These are phyloP conservation scores for Neurospora sp. DNA, from an alignment of 495 filamentous ascomycete species.

Conservation along the genomic window DNA sequence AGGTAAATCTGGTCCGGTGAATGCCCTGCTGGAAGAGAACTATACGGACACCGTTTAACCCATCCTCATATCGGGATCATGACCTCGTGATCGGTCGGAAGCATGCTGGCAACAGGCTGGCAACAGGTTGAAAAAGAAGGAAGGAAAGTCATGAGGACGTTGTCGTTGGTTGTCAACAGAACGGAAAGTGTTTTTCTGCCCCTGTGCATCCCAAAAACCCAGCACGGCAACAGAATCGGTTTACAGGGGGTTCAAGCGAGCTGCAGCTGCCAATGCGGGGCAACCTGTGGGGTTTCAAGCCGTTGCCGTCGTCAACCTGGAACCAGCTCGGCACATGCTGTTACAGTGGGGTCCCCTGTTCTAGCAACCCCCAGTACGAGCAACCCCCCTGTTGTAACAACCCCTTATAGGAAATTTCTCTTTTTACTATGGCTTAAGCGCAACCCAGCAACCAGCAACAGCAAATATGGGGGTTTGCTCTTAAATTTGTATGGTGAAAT, in stretches of 20 bases:
- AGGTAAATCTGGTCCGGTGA: background rate
- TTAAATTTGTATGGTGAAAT: too few relatives aligned
- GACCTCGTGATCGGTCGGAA: background rate
- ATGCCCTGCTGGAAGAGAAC: background rate
- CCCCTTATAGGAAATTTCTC: too few relatives aligned
- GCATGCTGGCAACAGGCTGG: background rate
- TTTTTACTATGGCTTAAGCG: too few relatives aligned
- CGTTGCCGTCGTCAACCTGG: background rate
- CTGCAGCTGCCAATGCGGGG: background rate
- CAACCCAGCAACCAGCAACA: too few relatives aligned
- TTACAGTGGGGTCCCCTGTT: too few relatives aligned
- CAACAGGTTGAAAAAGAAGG: background rate
- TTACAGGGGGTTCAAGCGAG: background rate
- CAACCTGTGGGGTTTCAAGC: background rate
- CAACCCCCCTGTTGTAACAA: too few relatives aligned
- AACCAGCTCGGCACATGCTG: background rate
- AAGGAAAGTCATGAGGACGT: background rate
- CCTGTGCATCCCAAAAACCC: background rate
- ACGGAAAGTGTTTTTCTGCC: background rate
- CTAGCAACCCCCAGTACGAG: too few relatives aligned
- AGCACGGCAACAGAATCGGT: background rate
- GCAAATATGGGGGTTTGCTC: too few relatives aligned
- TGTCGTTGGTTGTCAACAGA: background rate
- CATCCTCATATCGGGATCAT: background rate
- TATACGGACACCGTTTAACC: background rate